These are phyloP conservation scores for Stachybotrys chartarum DNA, from an alignment of 2,329 filamentous ascomycete species.

Conservation along the genomic window DNA sequence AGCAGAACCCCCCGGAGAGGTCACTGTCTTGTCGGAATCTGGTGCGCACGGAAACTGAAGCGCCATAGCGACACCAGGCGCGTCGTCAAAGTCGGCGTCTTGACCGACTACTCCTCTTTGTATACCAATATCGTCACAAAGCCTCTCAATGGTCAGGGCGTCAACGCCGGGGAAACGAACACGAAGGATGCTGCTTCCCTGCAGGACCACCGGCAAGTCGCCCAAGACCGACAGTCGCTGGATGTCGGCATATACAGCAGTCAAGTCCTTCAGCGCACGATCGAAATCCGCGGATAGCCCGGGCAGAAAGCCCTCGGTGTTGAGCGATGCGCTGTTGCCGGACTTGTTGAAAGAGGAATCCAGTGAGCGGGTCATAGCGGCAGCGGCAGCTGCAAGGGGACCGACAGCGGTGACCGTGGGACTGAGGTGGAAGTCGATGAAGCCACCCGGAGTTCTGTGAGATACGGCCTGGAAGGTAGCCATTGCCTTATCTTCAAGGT, in stretches of 20 bases:
- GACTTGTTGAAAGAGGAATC: slow-evolving; percentile 36
- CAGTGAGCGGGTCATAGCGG: slow-evolving; percentile 10
- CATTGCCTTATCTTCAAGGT: slow-evolving; percentile 64
- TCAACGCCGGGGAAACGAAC: slow-evolving; percentile 92
- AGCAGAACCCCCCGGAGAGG: slow-evolving; percentile 41
- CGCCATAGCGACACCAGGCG: slow-evolving; percentile 63
- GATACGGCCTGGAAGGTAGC: slow-evolving; percentile 57
- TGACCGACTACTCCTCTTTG: slow-evolving; percentile 71
- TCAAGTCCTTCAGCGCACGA: slow-evolving; percentile 75
- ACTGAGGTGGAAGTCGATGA: slow-evolving; percentile 80
- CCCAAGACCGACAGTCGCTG: slow-evolving; percentile 70
- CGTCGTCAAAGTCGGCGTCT: slow-evolving; percentile 64
- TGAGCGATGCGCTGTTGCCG: slow-evolving; percentile 52
- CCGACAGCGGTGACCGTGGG: slow-evolving; percentile 86
- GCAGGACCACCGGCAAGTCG: slow-evolving; percentile 73
- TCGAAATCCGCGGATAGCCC: slow-evolving; percentile 83
- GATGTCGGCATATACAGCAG: slow-evolving; percentile 72
- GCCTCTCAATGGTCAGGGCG: slow-evolving; percentile 66
- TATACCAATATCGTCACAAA: slow-evolving; percentile 85
- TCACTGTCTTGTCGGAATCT: slow-evolving; percentile 27
- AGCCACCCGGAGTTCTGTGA: slow-evolving; percentile 61
- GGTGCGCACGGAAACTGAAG: slow-evolving; percentile 84
- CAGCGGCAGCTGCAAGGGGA: slow-evolving; percentile 53
- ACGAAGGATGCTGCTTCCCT: slow-evolving; percentile 59
- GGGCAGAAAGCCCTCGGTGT: slow-evolving; percentile 78